Conservation (phyloP, 2,329 filamentous ascomycete genomes). For the Colletotrichum sp. region DNA sequence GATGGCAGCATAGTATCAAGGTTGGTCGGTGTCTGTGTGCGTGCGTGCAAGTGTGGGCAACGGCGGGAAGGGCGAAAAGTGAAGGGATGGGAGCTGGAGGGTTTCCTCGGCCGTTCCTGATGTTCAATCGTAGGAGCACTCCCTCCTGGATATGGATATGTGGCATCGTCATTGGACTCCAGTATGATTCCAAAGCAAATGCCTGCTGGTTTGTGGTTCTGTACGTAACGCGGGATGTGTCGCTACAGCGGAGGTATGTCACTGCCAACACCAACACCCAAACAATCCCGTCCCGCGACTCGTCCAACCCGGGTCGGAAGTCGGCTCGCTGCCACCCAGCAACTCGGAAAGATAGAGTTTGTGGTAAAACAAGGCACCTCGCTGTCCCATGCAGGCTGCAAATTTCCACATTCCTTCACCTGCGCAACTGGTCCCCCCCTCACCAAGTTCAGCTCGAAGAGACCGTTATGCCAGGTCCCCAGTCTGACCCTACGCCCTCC, state of each 20-base stretch:
- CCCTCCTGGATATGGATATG: not conserved
- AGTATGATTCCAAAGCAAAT: not conserved
- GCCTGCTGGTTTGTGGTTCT: not conserved
- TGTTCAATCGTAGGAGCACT: not conserved
- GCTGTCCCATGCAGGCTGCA: slow-evolving; percentile 5
- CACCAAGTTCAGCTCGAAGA: not conserved
- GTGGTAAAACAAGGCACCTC: slow-evolving; percentile 19
- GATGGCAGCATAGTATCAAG: not conserved
- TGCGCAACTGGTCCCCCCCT: not conserved
- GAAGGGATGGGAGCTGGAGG: slow-evolving; percentile 9
- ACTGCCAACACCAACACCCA: not conserved
- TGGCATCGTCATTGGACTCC: not conserved
- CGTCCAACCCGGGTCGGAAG: slow-evolving; percentile 16
- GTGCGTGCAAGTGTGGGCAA: not conserved
- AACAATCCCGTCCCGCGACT: slow-evolving; percentile 4
- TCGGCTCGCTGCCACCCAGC: slow-evolving; percentile 14
- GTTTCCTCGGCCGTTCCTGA: not conserved
- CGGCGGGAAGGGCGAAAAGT: slow-evolving; percentile 2
- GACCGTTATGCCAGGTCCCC: not conserved
- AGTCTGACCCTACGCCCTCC: not conserved
- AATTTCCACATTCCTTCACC: slow-evolving; percentile 15
- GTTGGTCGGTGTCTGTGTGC: not conserved
- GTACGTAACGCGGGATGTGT: not conserved
- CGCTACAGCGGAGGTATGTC: not conserved
- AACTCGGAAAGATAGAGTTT: slow-evolving; percentile 20